phyloP scores from a whole-genome alignment of 2,329 filamentous ascomycete genomes.

The Falciphora oryzae region DNA sequence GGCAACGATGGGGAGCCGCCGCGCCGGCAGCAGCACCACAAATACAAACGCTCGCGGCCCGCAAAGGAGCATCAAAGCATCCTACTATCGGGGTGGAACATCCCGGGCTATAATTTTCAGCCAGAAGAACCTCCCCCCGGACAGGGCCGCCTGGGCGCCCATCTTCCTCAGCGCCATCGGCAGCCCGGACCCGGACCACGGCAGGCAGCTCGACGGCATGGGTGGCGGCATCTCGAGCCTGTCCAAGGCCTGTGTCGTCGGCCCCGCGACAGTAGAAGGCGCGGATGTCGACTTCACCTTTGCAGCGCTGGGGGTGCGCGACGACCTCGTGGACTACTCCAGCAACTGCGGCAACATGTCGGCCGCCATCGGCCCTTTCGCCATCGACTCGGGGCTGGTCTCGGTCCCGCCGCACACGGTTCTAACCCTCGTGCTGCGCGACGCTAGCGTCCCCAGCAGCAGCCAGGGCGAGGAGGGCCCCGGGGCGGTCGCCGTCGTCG shows the following conservation, averaged over 20 bases:
- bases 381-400: conserved; percentile 45
- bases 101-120: conserved; percentile 60
- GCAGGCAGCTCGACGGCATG: conserved; percentile 61
- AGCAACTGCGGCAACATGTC: conserved; percentile 76
- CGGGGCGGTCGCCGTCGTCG: conserved; percentile 6
- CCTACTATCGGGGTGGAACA: conserved; percentile 65
- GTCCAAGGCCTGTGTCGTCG: conserved; percentile 65
- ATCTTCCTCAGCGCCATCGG: conserved; percentile 56
- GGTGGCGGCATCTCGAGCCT: conserved; percentile 64
- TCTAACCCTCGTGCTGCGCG: neutral
- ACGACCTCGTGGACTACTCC: conserved; percentile 55
- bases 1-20: no score
- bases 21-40: no score
- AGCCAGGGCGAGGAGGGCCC: conserved; percentile 20
- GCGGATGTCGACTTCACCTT: conserved; percentile 68
- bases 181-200: conserved; percentile 53
- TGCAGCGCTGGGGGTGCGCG: conserved; percentile 59
- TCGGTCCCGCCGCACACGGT: conserved; percentile 5
- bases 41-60: neutral
- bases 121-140: conserved; percentile 41
- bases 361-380: conserved; percentile 60
- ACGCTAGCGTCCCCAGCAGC: neutral
- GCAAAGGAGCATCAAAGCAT: conserved; percentile 31
- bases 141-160: conserved; percentile 38
- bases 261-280: conserved; percentile 37